A percentile compares a stretch with the other conserved stretches of the same genome.
Conservation (phyloP, 441 rosid species). For the Breynia disticha region DNA sequence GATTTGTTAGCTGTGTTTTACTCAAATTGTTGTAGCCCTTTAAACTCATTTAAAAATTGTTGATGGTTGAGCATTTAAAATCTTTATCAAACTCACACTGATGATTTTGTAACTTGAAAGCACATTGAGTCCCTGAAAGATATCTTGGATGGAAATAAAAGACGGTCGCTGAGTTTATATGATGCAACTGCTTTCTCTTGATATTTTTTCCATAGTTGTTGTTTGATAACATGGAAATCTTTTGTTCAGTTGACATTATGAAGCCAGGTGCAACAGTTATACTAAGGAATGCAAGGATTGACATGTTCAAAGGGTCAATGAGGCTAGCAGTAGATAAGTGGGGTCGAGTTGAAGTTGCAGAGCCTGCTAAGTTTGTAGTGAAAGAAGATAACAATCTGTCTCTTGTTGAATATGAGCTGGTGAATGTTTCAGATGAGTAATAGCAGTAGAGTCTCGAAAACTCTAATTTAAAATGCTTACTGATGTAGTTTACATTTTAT, state of each 20-base stretch:
- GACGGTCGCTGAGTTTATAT: neutral
- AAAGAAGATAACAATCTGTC: slow-evolving; percentile 65
- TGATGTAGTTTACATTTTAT: neutral
- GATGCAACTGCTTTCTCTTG: neutral
- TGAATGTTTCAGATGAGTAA: slow-evolving; percentile 13
- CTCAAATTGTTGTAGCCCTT: too few relatives aligned
- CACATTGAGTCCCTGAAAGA: neutral
- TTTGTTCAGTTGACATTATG: slow-evolving; percentile 45
- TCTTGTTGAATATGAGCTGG: slow-evolving; percentile 62
- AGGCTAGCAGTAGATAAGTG: slow-evolving; percentile 69
- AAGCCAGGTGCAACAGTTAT: slow-evolving; percentile 45
- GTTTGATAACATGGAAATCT: neutral
- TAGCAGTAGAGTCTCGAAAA: neutral
- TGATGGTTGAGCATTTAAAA: neutral
- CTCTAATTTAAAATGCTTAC: neutral
- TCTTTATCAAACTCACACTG: neutral
- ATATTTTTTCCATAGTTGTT: neutral
- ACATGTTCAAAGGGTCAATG: slow-evolving; percentile 69
- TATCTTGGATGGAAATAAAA: neutral
- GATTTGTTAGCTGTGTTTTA: too few relatives aligned
- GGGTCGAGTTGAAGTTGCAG: slow-evolving; percentile 57
- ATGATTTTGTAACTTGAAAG: neutral
- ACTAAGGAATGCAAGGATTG: slow-evolving; percentile 62
- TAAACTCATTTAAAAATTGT: neutral
- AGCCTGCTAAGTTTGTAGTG: slow-evolving; percentile 42